A percentile compares a stretch with the other conserved stretches of the same genome.
Evolutionary conservation across 257 asterid genomes (phyloP).

Genomic region (Penstemon barbatus): DNA sequence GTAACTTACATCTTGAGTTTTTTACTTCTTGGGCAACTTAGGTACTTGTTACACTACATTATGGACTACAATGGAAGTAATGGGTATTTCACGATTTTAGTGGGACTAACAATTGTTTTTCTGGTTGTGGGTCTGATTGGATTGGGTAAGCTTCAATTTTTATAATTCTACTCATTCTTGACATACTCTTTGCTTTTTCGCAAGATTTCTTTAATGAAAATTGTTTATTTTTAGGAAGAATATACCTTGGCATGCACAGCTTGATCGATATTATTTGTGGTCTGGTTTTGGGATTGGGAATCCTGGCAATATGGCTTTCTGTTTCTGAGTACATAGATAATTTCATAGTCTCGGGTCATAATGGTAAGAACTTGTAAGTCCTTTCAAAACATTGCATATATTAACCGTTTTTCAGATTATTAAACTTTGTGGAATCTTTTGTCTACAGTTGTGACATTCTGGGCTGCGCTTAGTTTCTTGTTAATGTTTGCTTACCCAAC

Average conservation of each 20-base stretch:
- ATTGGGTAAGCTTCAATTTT: conserved; percentile 52
- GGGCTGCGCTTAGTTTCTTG: conserved; percentile 81
- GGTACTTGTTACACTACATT: conserved; percentile 74
- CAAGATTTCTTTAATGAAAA: conserved; percentile 19
- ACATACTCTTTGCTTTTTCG: conserved; percentile 8
- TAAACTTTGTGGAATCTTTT: conserved; percentile 15
- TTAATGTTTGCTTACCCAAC: conserved; percentile 96
- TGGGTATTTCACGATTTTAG: conserved; percentile 35
- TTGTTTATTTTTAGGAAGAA: conserved; percentile 58
- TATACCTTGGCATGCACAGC: conserved; percentile 98
- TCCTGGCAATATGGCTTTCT: conserved; percentile 76
- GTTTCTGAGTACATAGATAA: conserved; percentile 59
- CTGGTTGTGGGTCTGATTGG: conserved; percentile 68
- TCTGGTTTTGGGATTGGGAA: conserved; percentile 64
- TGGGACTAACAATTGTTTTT: conserved; percentile 52
- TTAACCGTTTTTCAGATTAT: not conserved
- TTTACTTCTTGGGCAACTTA: conserved; percentile 31
- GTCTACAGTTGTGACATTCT: conserved; percentile 80
- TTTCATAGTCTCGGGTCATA: conserved; percentile 72
- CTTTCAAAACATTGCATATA: conserved; percentile 16
- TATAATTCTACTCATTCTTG: conserved; percentile 21
- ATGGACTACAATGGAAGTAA: conserved; percentile 44
- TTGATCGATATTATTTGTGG: conserved; percentile 77
- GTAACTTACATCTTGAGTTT: conserved; percentile 22
- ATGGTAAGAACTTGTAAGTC: conserved; percentile 45